Evolutionary conservation across 805 yeast species (phyloP).

Genomic region (Sugiyamaella chiloensis): DNA sequence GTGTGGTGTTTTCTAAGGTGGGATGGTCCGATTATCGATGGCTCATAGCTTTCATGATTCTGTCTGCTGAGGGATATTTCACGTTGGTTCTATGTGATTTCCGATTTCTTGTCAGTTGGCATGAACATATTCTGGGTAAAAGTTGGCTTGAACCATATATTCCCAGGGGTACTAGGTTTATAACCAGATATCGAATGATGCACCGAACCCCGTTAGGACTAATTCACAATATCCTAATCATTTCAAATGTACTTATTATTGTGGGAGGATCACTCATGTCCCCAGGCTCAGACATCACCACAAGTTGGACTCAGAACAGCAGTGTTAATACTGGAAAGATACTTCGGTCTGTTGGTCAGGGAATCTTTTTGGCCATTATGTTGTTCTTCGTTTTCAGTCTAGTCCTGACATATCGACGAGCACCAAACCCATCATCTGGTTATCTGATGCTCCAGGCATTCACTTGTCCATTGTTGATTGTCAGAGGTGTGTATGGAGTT

Average conservation of each 20-base stretch:
- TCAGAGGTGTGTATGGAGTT: slow-evolving; percentile 21
- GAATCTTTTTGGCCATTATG: slow-evolving; percentile 15
- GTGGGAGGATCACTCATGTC: slow-evolving; percentile 20
- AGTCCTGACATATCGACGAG: neutral
- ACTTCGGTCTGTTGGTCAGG: slow-evolving; percentile 20
- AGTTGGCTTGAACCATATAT: slow-evolving; percentile 7
- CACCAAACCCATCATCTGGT: neutral
- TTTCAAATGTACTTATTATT: slow-evolving; percentile 17
- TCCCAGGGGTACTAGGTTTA: slow-evolving; percentile 3
- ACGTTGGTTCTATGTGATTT: slow-evolving; percentile 17
- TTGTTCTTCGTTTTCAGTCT: slow-evolving; percentile 8
- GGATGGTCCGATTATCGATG: slow-evolving; percentile 11
- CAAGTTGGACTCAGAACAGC: neutral
- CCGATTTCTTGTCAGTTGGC: slow-evolving; percentile 12
- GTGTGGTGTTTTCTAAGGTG: slow-evolving; percentile 13
- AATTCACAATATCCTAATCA: slow-evolving; percentile 15
- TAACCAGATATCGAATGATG: neutral
- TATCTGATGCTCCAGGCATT: slow-evolving; percentile 2
- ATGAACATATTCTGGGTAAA: slow-evolving; percentile 6
- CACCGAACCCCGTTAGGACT: neutral
- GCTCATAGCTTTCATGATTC: slow-evolving; percentile 21
- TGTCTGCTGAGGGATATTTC: slow-evolving; percentile 24
- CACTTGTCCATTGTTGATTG: slow-evolving; percentile 13
- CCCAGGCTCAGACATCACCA: slow-evolving; percentile 7
- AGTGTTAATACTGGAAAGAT: slow-evolving; percentile 9